Evolutionary conservation across 2,329 filamentous ascomycete species (phyloP).

Genomic region (Trichoderma aggressivum): DNA sequence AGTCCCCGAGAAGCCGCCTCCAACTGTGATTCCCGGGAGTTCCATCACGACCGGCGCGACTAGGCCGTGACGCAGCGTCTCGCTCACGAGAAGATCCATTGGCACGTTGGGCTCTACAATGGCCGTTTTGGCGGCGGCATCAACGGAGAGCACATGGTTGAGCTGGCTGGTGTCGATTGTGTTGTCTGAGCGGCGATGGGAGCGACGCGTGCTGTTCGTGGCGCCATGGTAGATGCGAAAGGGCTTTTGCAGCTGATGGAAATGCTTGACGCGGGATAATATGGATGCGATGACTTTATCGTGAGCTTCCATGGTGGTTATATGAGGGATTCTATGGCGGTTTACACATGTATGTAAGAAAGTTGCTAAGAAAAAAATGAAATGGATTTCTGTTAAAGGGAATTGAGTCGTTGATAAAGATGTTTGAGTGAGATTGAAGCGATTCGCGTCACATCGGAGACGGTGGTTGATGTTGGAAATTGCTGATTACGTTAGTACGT

Average conservation of each 20-base stretch:
- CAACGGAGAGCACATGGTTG: constrained; percentile 59
- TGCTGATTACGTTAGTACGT: constrained; percentile 6
- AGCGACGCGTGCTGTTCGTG: constrained; percentile 69
- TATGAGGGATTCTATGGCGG: neutral
- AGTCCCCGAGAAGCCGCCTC: constrained; percentile 64
- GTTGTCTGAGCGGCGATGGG: constrained; percentile 46
- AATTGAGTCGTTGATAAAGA: neutral
- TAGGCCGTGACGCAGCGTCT: constrained; percentile 52
- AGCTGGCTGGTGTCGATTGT: constrained; percentile 66
- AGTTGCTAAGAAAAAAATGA: neutral
- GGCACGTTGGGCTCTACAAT: constrained; percentile 69
- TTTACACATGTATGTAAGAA: neutral
- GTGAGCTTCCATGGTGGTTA: constrained; percentile 42
- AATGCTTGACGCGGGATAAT: constrained; percentile 42
- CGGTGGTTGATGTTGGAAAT: neutral
- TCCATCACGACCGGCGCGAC: constrained; percentile 68
- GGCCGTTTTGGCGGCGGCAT: constrained; percentile 51
- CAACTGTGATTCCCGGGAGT: constrained; percentile 69
- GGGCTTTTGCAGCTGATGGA: constrained; percentile 44
- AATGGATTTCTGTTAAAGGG: neutral
- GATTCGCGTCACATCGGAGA: neutral
- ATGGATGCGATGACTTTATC: constrained; percentile 42
- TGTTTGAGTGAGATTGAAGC: neutral
- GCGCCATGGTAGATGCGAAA: constrained; percentile 77
- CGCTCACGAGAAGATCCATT: constrained; percentile 61